Base-by-base conservation (phyloP, 2,329 filamentous ascomycete species). In the Neoascochyta sp. region DNA sequence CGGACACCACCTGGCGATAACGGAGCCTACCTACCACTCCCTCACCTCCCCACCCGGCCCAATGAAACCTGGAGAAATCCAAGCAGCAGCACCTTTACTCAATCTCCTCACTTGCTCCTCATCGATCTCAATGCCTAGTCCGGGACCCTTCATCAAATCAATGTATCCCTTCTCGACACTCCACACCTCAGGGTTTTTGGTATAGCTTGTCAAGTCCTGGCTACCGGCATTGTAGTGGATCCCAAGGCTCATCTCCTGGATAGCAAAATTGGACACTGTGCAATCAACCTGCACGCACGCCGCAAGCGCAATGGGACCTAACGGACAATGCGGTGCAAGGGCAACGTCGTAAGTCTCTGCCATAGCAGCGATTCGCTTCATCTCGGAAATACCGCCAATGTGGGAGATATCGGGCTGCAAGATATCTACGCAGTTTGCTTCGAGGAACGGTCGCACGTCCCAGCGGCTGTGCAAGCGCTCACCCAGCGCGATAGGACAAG, bases 241-340 rank as follows among this genome's bases (percentile, higher is more conserved):
- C 0, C 83, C 84, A 16, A 87, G 52, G 30, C 78, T 81, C 84
- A 87, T 87, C 59, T 88, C 83, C 51, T 85, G 78, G 17, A 88
- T 87, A 0, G 73, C 75, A 53, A 86, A 57, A 82, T 87, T 12
- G 71, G 71, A 12, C 66, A 76, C 7, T 63, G 66, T 12, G 74
- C 67, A 52, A 14, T 77, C 79, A 1, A 87, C 74, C 41, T 87
- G 83, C 22, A 86, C 68, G 32, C 73, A 79, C 0, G 83, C 83
- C 1, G 83, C 83, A 10, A 87, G 65, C 0, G 83, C 81, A 27
- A 88, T 81, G 0, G 83, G 83, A 0, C 83, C 83, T 0, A 87
- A 60, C 0, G 83, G 83, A 43, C 81, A 86, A 47, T 87, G 83
- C 2, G 83, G 83, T 11, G 83, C 83, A 22, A 86, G 68, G 0